These are phyloP conservation scores for Eucalyptus sp. DNA, from an alignment of 345 rosid species.

Conservation along the genomic window DNA sequence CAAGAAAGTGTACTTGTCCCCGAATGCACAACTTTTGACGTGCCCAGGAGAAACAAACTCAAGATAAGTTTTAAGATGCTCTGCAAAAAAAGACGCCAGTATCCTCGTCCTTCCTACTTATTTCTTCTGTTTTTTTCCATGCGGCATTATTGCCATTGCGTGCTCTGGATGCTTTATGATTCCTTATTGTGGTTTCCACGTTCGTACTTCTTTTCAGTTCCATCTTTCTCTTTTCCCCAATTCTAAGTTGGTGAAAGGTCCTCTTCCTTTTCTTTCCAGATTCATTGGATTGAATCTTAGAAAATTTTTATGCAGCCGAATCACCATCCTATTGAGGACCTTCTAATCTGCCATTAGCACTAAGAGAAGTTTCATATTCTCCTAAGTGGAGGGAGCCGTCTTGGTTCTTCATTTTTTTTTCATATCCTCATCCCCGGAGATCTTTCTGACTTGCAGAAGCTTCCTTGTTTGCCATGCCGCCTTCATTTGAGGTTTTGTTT, in stretches of 20 bases:
- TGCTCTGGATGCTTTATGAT: not conserved
- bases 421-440: not conserved
- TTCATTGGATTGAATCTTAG: not conserved
- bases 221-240: conserved; percentile 1
- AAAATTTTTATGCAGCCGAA: not conserved
- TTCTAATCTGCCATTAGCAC: not conserved
- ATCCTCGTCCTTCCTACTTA: not conserved
- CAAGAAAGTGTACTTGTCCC: not conserved
- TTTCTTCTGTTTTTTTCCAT: not conserved
- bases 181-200: not conserved
- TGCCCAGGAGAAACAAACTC: not conserved
- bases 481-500: conserved; percentile 40
- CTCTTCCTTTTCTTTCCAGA: not conserved
- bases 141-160: not conserved
- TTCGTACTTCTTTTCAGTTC: not conserved
- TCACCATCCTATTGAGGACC: not conserved
- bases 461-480: not conserved
- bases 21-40: not conserved
- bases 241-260: not conserved
- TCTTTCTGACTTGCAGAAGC: not conserved
- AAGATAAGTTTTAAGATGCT: not conserved
- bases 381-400: not conserved
- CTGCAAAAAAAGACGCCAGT: not conserved
- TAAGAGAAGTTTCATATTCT: not conserved
- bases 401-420: not conserved